A percentile compares a stretch with the other conserved stretches of the same genome.
phyloP scores from a whole-genome alignment of 441 rosid genomes.

The Mallotus repandus region DNA sequence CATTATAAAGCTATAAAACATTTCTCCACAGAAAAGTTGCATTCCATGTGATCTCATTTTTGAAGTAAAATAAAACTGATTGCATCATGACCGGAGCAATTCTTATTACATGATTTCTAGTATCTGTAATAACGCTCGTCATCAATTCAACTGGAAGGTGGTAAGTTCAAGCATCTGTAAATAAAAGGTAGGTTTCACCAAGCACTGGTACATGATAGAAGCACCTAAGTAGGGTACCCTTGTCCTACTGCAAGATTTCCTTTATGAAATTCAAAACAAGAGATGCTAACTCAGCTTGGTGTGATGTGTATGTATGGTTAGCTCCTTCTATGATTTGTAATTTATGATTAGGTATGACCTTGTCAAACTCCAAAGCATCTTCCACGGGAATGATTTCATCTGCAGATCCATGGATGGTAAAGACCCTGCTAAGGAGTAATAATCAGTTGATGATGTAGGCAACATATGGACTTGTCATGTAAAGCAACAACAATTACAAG shows the following conservation, averaged over 20 bases:
- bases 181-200: not conserved
- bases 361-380: conserved; percentile 74
- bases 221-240: conserved; percentile 18
- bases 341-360: conserved; percentile 58
- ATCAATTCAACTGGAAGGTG: not conserved
- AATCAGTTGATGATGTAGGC: conserved; percentile 1
- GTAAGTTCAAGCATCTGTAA: not conserved
- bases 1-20: too few relatives aligned
- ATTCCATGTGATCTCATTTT: too few relatives aligned
- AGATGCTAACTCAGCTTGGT: conserved; percentile 61
- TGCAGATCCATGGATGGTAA: conserved; percentile 70
- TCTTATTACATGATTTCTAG: not conserved
- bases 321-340: conserved; percentile 70
- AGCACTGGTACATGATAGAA: too few relatives aligned
- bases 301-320: conserved; percentile 71
- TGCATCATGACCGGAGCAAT: not conserved
- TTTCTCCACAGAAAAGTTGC: too few relatives aligned
- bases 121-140: not conserved
- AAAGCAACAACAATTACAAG: not conserved
- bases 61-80: not conserved
- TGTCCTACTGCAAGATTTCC: conserved; percentile 30
- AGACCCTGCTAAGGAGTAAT: conserved; percentile 55
- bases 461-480: not conserved
- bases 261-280: conserved; percentile 45
- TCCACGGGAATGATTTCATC: conserved; percentile 59